Conservation (phyloP, 2,329 filamentous ascomycete genomes). For the Ophiostoma australiae region DNA sequence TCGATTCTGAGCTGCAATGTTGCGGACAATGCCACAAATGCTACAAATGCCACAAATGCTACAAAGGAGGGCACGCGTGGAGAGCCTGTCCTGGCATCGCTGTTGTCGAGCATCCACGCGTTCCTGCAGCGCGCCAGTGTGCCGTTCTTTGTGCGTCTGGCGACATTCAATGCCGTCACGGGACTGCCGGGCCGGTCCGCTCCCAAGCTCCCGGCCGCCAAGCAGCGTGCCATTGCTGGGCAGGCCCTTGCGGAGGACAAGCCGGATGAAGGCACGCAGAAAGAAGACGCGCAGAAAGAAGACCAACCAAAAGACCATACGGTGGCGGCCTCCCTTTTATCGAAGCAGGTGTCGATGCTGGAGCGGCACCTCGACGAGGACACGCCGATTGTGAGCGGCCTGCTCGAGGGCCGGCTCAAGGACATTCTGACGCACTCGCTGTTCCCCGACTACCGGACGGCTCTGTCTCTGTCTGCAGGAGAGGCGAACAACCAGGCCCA, state of each 20-base stretch:
- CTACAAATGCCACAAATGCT: neutral
- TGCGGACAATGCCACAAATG: neutral
- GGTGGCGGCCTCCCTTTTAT: neutral
- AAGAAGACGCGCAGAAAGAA: too few relatives aligned
- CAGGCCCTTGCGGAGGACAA: neutral
- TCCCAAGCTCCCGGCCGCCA: neutral
- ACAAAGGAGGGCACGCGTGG: too few relatives aligned
- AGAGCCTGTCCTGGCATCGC: neutral
- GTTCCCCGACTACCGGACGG: constrained; percentile 1
- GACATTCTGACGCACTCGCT: constrained; percentile 19
- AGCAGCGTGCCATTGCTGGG: neutral
- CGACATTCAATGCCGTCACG: constrained; percentile 12
- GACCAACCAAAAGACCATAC: neutral
- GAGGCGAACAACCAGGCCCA: neutral
- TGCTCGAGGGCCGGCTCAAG: constrained; percentile 22
- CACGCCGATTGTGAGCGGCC: constrained; percentile 18
- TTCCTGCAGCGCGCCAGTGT: constrained; percentile 22
- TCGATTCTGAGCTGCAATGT: neutral
- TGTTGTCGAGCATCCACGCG: constrained; percentile 14
- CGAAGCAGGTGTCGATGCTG: constrained; percentile 17
- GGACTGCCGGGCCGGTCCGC: neutral
- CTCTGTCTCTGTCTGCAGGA: neutral
- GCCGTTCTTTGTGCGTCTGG: constrained; percentile 22
- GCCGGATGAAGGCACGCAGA: too few relatives aligned
- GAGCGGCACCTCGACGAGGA: constrained; percentile 24